These are phyloP conservation scores for Gyromitra esculenta DNA, from an alignment of 2,329 filamentous ascomycete species.

Conservation along the genomic window DNA sequence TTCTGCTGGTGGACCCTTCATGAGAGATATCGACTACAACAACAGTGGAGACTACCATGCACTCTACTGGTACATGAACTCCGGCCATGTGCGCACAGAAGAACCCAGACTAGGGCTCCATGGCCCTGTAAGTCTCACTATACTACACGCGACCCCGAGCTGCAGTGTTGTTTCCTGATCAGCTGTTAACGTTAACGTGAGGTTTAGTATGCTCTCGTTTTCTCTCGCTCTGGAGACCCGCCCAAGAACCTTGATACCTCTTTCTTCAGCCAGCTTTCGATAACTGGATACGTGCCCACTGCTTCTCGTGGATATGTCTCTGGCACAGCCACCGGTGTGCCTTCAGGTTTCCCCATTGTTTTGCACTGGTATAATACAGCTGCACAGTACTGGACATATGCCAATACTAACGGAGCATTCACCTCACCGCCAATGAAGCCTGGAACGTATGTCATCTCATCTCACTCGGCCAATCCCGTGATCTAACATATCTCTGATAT, in stretches of 20 bases:
- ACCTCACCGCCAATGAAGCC: slow-evolving; percentile 74
- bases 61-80: slow-evolving; percentile 74
- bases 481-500: not conserved
- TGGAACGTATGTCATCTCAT: slow-evolving; percentile 62
- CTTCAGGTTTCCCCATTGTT: slow-evolving; percentile 66
- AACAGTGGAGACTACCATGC: slow-evolving; percentile 69
- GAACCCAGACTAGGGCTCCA: slow-evolving; percentile 70
- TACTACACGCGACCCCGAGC: no score
- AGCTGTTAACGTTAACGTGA: slow-evolving; percentile 57
- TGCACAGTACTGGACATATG: slow-evolving; percentile 72
- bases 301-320: slow-evolving; percentile 69
- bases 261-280: slow-evolving; percentile 69
- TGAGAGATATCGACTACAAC: slow-evolving; percentile 65
- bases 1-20: slow-evolving; percentile 74
- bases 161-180: slow-evolving; percentile 65
- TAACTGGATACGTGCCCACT: slow-evolving; percentile 69
- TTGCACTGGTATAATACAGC: slow-evolving; percentile 72
- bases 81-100: slow-evolving; percentile 72
- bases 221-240: slow-evolving; percentile 69
- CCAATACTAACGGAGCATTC: slow-evolving; percentile 66
- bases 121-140: slow-evolving; percentile 65
- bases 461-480: not conserved
- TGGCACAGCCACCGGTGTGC: slow-evolving; percentile 70
- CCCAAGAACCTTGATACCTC: slow-evolving; percentile 65
- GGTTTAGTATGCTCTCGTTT: slow-evolving; percentile 67